phyloP scores from a whole-genome alignment of 2,329 filamentous ascomycete genomes.

The Teratosphaeriaceae sp. region DNA sequence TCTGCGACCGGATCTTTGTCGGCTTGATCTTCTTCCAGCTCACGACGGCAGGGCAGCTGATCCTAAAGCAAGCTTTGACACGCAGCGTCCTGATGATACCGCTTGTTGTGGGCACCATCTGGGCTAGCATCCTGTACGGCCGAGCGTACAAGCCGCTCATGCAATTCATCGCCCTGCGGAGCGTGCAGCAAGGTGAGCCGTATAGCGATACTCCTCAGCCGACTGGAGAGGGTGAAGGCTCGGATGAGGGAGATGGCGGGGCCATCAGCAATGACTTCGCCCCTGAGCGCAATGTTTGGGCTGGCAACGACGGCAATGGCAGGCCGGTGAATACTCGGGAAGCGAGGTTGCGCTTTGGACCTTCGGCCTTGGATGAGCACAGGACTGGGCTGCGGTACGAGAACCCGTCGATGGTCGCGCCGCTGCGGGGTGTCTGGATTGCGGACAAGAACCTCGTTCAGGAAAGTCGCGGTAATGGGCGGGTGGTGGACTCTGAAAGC shows the following conservation, averaged over 20 bases:
- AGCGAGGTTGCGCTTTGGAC: constrained; percentile 34
- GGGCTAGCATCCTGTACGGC: constrained; percentile 80
- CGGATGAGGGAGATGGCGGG: constrained; percentile 12
- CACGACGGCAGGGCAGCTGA: constrained; percentile 82
- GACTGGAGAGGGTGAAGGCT: constrained; percentile 25
- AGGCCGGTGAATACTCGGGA: constrained; percentile 12
- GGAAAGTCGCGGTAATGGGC: too few species aligned
- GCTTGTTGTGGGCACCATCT: constrained; percentile 71
- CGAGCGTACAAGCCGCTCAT: constrained; percentile 81
- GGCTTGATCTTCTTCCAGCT: constrained; percentile 85
- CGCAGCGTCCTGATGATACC: constrained; percentile 68
- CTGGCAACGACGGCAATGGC: constrained; percentile 18
- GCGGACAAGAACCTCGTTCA: constrained; percentile 10
- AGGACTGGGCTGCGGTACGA: constrained; percentile 66
- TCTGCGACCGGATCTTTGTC: constrained; percentile 83
- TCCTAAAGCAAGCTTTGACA: constrained; percentile 64
- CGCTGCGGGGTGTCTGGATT: constrained; percentile 34
- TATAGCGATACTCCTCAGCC: constrained; percentile 25
- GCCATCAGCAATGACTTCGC: constrained; percentile 20
- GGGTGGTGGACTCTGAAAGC: too few species aligned
- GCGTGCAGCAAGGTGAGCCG: constrained; percentile 61
- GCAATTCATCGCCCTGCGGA: constrained; percentile 84
- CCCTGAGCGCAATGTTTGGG: constrained; percentile 36
- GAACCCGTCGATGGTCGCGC: constrained; percentile 65
- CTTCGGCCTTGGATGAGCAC: constrained; percentile 62